These are phyloP conservation scores for Smallanthus sonchifolius DNA, from an alignment of 129 eudicot species.

Conservation along the genomic window DNA sequence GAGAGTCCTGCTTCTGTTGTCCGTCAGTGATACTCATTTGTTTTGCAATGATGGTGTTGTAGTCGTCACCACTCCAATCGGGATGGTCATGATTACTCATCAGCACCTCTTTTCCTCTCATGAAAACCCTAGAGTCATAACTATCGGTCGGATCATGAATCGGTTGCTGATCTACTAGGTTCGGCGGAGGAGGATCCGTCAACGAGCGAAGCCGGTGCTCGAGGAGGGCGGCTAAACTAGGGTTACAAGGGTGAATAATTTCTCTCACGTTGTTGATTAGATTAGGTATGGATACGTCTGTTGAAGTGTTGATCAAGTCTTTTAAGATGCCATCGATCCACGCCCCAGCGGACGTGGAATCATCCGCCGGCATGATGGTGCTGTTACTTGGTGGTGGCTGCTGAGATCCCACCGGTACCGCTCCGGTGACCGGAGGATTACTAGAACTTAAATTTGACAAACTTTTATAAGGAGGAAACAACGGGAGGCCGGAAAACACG, in stretches of 20 bases:
- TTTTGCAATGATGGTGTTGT: background rate
- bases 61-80: constrained; percentile 34
- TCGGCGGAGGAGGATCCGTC: constrained; percentile 31
- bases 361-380: constrained; percentile 23
- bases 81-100: constrained; percentile 12
- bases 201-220: constrained; percentile 73
- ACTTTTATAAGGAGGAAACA: constrained; percentile 65
- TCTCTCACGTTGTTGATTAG: constrained; percentile 88
- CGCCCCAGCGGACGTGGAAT: constrained; percentile 31
- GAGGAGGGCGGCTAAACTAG: constrained; percentile 60
- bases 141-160: background rate
- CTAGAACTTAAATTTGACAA: background rate
- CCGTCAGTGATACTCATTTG: constrained; percentile 25
- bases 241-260: constrained; percentile 87
- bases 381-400: background rate
- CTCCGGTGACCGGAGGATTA: background rate
- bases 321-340: constrained; percentile 84
- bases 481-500: constrained; percentile 79
- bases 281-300: constrained; percentile 62
- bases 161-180: constrained; percentile 7
- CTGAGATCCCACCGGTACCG: background rate
- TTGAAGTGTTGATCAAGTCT: constrained; percentile 64
- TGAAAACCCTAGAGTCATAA: background rate
- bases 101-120: constrained; percentile 16
- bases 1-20: constrained; percentile 25